Evolutionary conservation across 768 basidiomycete genomes (phyloP), one percentile per base, ranked within the genome.

Genomic region (Russula dissimulans): DNA sequence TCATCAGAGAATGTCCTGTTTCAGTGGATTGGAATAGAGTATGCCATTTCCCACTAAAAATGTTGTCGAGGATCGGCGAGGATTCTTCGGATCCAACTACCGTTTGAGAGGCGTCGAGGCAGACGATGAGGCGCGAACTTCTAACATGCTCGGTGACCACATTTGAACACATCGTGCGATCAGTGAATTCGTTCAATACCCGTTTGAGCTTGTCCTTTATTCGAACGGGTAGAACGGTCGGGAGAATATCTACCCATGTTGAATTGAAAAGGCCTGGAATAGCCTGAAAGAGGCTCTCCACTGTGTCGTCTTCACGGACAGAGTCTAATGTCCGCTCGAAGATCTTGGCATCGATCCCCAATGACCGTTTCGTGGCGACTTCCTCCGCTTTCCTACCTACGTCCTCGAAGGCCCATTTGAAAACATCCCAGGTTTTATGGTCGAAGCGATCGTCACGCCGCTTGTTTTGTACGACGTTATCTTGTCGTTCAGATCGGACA

Each of bases 211-310:
- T 38, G 5, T 0, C 11, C 26, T 11, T 14, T 38, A 39, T 10
- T 5, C 6, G 31, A 3, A 8, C 2, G 2, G 32, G 10, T 3
- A 47, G 46, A 5, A 12, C 1, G 5, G 3, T 9, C 14, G 36
- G 0, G n/a, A 11, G 17, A 8, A 1, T 11, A 0, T 39, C 0
- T 1, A 49, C 47, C 3, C 7, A 1, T 14, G 14, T 1, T 6
- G 47, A 57, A 29, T 3, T 0, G 29, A 47, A 49, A 18, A 57
- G 42, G n/a, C 46, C 56, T 1, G 46, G 38, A 10, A 57, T 3
- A 1, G 9, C 38, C 8, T 31, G 15, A 11, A 57, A 42, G 32
- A 60, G 49, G 5, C 0, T n/a, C 31, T 32, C 38, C 15, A 31
- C 14, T 3, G 53, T 31, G 17, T 41, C 18, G 29, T 54, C 59